Evolutionary conservation across 2,329 filamentous ascomycete genomes (phyloP), one percentile per base, ranked within the genome.

Genomic region (Colletotrichum viniferum): DNA sequence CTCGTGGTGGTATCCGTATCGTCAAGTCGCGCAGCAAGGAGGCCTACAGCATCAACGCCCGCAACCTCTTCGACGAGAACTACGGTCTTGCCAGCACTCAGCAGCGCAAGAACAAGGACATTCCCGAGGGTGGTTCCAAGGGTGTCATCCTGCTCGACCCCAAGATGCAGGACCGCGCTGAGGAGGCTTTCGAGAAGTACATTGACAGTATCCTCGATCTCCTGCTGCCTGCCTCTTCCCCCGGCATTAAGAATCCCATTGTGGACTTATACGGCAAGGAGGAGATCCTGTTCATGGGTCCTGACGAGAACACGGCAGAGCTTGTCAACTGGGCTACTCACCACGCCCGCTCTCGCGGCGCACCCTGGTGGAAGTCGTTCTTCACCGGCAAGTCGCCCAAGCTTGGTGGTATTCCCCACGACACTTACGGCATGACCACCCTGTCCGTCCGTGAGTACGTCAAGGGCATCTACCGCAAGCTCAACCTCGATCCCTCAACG

Each of bases 281-380:
- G 83, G 97, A 99, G 85, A 99, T 99, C 77, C 88, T 99, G 26
- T 99, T 99, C 89, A 95, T 99, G 95, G 97, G 97, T 38, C 97
- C 97, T 1, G 97, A 99, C 79, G 97, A 99, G 92, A 99, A 99
- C 87, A 99, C 97, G 2, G 97, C 97, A 26, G 95, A 98, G 81
- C 90, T 99, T 38, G 97, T 99, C 67, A 93, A 99, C 86, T 99
- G 97, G 97, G 97, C 97, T n/a, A 99, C 97, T 2, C 94, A 97
- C 85, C 97, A 99, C 84, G 97, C 97, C 76, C 92, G 95, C 68
- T 88, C 88, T 77, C 93, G 97, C 80, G 96, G 96, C 61, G 97
- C 97, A 6, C 95, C 96, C 32, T 99, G 96, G 95, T 99, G 97
- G 97, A 99, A 99, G 90, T 99, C 97, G 0, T 99, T 99, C 91